Base-by-base conservation (phyloP, 2,329 filamentous ascomycete genomes). In the Cadophora sp. region DNA sequence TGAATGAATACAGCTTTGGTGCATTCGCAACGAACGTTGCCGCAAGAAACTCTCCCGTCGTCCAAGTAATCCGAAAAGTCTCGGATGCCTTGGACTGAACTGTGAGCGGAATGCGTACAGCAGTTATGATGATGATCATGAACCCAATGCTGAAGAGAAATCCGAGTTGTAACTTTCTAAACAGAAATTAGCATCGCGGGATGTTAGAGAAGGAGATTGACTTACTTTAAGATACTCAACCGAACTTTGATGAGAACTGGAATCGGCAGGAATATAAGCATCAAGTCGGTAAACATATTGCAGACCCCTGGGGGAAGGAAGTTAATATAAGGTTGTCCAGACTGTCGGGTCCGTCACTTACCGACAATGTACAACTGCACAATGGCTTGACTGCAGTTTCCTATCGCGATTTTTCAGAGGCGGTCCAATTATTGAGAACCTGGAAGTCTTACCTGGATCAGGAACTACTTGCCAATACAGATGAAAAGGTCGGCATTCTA, bases 241-340 rank as follows among this genome's bases (percentile, higher is more conserved):
- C 51, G 39, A 24, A 72, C 58, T 33, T 60, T 66, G 18, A 71
- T 27, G 1, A 71, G 59, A 33, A 47, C 43, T n/a, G 70, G 69
- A 39, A 72, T 56, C 6, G 70, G 70, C 16, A 72, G 65, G 27
- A 68, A 43, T 39, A 72, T 72, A 20, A 72, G 68, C 30, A 72
- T 62, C 24, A 72, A 24, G 48, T 72, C 70, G n/a, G 70, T 72
- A 45, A 67, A 55, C 14, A 72, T 71, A 43, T 72, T 72, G 20
- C 68, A 55, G 27, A 56, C 61, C n/a, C 62, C 67, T 48, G 68
- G 11, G 20, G 13, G 64, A 30, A 3, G 62, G 39, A 9, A 68
- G 58, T 55, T 47, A 65, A 2, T 65, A 47, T 61, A 59, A 30
- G 33, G 30, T 22, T 59, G 59, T 3, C 41, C 58, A 60, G 14